phyloP scores from a whole-genome alignment of 1,284 basidiomycete species.

The Veloporphyrellus conicus region DNA sequence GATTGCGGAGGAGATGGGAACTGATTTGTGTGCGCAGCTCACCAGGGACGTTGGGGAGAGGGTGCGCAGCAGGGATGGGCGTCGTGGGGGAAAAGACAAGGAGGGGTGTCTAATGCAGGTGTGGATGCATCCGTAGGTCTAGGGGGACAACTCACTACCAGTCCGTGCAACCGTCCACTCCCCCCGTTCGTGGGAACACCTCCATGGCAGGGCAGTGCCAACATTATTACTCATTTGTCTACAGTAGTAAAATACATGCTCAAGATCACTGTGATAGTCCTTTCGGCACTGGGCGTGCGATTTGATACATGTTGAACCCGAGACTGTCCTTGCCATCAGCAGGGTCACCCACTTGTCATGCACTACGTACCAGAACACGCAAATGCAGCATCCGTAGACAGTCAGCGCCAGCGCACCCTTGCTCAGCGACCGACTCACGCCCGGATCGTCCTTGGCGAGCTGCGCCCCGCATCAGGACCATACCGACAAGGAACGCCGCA shows the following conservation, averaged over 20 bases:
- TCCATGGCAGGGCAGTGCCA: slow-evolving; percentile 12
- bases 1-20: neutral
- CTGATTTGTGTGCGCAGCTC: slow-evolving; percentile 5
- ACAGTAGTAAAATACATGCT: slow-evolving; percentile 9
- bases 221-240: slow-evolving; percentile 3
- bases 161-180: neutral
- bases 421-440: slow-evolving; percentile 53
- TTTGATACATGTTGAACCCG: slow-evolving; percentile 70
- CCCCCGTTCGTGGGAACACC: slow-evolving; percentile 26
- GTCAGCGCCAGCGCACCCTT: slow-evolving; percentile 64
- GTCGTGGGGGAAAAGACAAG: neutral
- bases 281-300: slow-evolving; percentile 36
- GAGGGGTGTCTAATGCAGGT: slow-evolving; percentile 18
- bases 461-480: slow-evolving; percentile 34
- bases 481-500: slow-evolving; percentile 1
- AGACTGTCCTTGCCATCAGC: slow-evolving; percentile 43
- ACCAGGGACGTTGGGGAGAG: too few species aligned
- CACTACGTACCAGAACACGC: slow-evolving; percentile 77
- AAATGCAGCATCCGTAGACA: slow-evolving; percentile 76
- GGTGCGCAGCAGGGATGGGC: too few species aligned
- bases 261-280: slow-evolving; percentile 12
- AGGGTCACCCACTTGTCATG: neutral
- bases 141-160: slow-evolving; percentile 26
- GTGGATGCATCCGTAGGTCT: slow-evolving; percentile 33
- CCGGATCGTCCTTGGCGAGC: slow-evolving; percentile 69